Percentiles rank a stretch among this genome's conserved stretches.
These are phyloP conservation scores for Trifolium repens DNA, from an alignment of 306 rosid genomes.

Conservation along the genomic window DNA sequence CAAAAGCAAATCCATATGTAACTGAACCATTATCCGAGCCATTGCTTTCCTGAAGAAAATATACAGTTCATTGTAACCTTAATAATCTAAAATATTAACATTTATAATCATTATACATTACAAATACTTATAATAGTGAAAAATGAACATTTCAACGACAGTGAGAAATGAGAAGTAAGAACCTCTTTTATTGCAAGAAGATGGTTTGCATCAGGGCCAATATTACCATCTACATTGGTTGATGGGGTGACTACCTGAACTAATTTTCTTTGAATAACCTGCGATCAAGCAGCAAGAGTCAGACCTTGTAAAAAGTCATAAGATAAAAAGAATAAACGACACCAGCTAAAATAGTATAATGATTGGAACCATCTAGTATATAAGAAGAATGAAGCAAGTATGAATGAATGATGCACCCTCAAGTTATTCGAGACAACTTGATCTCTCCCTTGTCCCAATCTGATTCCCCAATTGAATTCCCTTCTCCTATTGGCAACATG, in stretches of 20 bases:
- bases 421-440: background rate
- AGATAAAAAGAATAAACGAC: slow-evolving; percentile 26
- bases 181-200: slow-evolving; percentile 95
- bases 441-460: background rate
- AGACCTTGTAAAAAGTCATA: slow-evolving; percentile 37
- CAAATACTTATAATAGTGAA: slow-evolving; percentile 4
- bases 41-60: slow-evolving; percentile 54
- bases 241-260: slow-evolving; percentile 90
- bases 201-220: slow-evolving; percentile 89
- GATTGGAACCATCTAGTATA: background rate
- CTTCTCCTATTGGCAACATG: background rate
- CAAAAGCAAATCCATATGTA: slow-evolving; percentile 87
- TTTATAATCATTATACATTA: slow-evolving; percentile 5
- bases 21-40: slow-evolving; percentile 66
- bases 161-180: slow-evolving; percentile 37
- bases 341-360: background rate
- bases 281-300: slow-evolving; percentile 39
- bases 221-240: slow-evolving; percentile 69
- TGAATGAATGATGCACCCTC: background rate
- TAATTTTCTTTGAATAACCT: slow-evolving; percentile 77
- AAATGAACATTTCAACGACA: slow-evolving; percentile 10
- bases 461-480: background rate
- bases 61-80: slow-evolving; percentile 29
- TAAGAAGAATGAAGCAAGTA: background rate
- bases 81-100: slow-evolving; percentile 32